Percentiles rank a stretch among this genome's conserved stretches.
These are phyloP conservation scores for Apophysomyces elegans DNA, from an alignment of 371 early-diverging fungal species.

Conservation along the genomic window DNA sequence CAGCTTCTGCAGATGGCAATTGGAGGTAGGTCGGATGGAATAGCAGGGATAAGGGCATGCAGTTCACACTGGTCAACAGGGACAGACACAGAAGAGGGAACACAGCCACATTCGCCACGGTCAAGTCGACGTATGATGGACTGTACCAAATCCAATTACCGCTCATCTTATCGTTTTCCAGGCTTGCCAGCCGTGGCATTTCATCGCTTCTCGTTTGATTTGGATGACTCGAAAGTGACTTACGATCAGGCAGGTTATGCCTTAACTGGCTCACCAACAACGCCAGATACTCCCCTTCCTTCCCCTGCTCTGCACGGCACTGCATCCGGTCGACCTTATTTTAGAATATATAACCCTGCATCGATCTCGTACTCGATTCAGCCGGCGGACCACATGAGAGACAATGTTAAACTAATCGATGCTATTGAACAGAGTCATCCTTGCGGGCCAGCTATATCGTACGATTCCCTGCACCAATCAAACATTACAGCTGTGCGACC, in stretches of 20 bases:
- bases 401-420: neutral
- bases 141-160: neutral
- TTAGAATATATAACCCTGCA: constrained; percentile 10
- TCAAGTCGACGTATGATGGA: neutral
- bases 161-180: neutral
- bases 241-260: neutral
- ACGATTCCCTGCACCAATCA: neutral
- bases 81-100: neutral
- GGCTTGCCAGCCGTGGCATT: neutral
- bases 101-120: constrained; percentile 12
- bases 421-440: neutral
- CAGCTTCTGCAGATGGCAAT: neutral
- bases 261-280: neutral
- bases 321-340: constrained; percentile 11
- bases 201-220: neutral
- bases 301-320: constrained; percentile 7
- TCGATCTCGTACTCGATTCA: constrained; percentile 9
- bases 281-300: constrained; percentile 6
- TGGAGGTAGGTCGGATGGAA: neutral
- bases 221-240: neutral
- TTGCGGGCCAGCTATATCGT: neutral
- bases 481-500: neutral
- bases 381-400: neutral
- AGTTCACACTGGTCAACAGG: constrained; percentile 7
- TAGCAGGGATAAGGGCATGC: neutral